Evolutionary conservation across 768 basidiomycete species (phyloP).

Genomic region (Pulveroboletus sp.): DNA sequence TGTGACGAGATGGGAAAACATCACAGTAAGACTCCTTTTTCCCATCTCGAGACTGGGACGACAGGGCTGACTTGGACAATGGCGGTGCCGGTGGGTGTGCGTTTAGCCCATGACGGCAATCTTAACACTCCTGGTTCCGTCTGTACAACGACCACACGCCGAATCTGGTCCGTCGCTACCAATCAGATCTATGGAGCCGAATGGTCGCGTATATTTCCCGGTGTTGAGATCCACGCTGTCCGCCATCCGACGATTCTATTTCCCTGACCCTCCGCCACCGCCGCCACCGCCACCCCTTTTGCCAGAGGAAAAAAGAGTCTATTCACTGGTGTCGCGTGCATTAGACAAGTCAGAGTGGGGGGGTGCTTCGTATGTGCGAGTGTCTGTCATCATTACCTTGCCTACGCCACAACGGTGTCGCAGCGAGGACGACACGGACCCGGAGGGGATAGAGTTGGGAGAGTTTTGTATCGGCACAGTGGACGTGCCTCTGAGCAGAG

Average conservation of each 20-base stretch:
- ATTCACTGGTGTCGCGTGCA: neutral
- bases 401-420: conserved; percentile 22
- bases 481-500: conserved; percentile 17
- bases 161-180: neutral
- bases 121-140: conserved; percentile 3
- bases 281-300: neutral
- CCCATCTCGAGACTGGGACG: neutral
- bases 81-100: neutral
- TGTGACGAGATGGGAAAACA: conserved; percentile 34
- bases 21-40: conserved; percentile 34
- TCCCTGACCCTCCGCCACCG: neutral
- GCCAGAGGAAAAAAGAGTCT: neutral
- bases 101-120: conserved; percentile 24
- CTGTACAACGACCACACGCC: neutral
- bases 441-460: conserved; percentile 29
- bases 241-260: conserved; percentile 2
- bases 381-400: conserved; percentile 41
- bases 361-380: conserved; percentile 26
- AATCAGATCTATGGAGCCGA: neutral
- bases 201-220: neutral
- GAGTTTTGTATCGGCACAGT: conserved; percentile 28
- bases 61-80: neutral
- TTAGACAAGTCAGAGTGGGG: conserved; percentile 1
- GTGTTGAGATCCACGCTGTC: neutral
- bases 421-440: neutral